Evolutionary conservation across 2,329 filamentous ascomycete species (phyloP).

Genomic region (Meredithiella fracta): DNA sequence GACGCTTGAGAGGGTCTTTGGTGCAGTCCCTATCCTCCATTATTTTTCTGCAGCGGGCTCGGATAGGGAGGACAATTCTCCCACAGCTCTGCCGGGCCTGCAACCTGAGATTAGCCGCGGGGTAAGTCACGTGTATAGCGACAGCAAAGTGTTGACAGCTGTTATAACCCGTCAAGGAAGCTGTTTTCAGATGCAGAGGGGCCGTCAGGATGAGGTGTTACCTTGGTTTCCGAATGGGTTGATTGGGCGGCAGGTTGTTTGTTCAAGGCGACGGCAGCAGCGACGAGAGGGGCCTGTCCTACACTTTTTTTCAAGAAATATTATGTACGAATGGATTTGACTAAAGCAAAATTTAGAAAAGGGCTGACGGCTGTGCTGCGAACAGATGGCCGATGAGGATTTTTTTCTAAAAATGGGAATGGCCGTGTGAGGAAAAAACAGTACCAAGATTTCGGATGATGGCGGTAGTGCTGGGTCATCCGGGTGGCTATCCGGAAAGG

Average conservation of each 20-base stretch:
- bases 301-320: neutral
- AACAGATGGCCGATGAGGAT: neutral
- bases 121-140: slow-evolving; percentile 9
- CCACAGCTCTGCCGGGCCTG: slow-evolving; percentile 13
- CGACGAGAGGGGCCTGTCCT: neutral
- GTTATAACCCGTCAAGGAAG: neutral
- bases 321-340: neutral
- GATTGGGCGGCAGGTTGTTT: neutral
- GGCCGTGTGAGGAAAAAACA: neutral
- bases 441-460: too few relatives aligned
- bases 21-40: slow-evolving; percentile 13
- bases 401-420: neutral
- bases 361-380: neutral
- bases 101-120: slow-evolving; percentile 15
- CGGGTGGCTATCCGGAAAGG: too few relatives aligned
- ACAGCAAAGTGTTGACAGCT: neutral
- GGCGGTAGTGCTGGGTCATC: too few relatives aligned
- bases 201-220: neutral
- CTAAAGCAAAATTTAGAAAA: neutral
- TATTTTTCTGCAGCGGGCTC: slow-evolving; percentile 14
- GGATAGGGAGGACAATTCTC: slow-evolving; percentile 11
- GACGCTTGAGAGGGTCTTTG: slow-evolving; percentile 13
- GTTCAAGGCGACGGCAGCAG: neutral
- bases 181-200: neutral
- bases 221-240: neutral